phyloP scores from a whole-genome alignment of 495 filamentous ascomycete genomes.

The Sporormia fimetaria region DNA sequence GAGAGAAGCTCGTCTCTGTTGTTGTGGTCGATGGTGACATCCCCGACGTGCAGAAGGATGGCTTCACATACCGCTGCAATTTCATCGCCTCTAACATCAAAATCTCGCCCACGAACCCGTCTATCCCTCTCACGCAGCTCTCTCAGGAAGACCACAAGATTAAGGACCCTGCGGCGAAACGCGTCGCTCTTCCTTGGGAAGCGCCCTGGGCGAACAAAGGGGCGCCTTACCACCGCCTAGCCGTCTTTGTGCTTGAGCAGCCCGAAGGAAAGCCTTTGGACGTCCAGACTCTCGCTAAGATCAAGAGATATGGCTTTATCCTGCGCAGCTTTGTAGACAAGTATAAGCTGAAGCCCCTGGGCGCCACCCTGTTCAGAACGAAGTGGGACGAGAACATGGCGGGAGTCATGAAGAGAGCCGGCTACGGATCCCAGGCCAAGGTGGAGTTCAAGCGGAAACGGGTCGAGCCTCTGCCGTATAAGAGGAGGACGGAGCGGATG shows the following conservation, averaged over 20 bases:
- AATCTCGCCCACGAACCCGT: conserved; percentile 44
- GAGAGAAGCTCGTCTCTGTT: conserved; percentile 69
- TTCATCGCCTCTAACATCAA: conserved; percentile 64
- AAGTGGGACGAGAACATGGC: conserved; percentile 80
- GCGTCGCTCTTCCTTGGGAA: conserved; percentile 60
- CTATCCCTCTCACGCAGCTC: conserved; percentile 42
- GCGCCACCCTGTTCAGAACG: conserved; percentile 75
- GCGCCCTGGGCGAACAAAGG: conserved; percentile 83
- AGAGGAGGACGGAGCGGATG: conserved; percentile 31
- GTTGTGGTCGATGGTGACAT: conserved; percentile 86
- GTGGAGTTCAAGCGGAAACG: conserved; percentile 73
- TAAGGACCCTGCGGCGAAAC: conserved; percentile 1
- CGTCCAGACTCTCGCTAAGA: conserved; percentile 44
- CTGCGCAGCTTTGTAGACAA: conserved; percentile 60
- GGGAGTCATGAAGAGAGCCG: conserved; percentile 72
- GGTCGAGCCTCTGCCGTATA: conserved; percentile 40
- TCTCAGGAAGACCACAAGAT: conserved; percentile 45
- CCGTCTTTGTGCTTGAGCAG: conserved; percentile 76
- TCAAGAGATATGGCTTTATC: conserved; percentile 52
- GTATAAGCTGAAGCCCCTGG: conserved; percentile 58
- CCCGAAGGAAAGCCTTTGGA: conserved; percentile 49
- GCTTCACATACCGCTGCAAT: conserved; percentile 70
- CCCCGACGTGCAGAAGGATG: conserved; percentile 63
- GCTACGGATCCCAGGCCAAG: conserved; percentile 57
- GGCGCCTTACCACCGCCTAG: conserved; percentile 77